Percentiles rank a stretch among this genome's conserved stretches.
Conservation (phyloP, 441 rosid genomes). For the Bruguiera hainesii region DNA sequence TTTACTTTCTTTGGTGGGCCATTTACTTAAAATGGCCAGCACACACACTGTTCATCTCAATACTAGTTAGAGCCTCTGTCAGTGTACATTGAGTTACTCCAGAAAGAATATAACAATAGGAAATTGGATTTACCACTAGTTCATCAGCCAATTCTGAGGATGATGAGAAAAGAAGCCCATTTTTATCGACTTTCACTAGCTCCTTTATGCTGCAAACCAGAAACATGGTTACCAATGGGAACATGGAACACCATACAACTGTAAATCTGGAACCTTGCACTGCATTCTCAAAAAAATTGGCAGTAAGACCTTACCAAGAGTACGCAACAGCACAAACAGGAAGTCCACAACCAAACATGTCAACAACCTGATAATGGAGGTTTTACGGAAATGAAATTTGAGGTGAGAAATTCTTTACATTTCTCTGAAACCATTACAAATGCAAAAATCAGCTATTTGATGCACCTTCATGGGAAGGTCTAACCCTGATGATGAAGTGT, state of each 20-base stretch:
- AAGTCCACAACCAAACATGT: slow-evolving; percentile 99
- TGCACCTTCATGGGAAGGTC: slow-evolving; percentile 98
- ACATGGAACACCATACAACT: slow-evolving; percentile 5
- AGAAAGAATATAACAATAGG: not conserved
- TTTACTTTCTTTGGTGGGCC: not conserved
- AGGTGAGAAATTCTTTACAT: not conserved
- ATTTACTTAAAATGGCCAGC: not conserved
- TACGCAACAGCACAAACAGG: slow-evolving; percentile 96
- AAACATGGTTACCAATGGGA: slow-evolving; percentile 6
- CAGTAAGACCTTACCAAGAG: slow-evolving; percentile 58
- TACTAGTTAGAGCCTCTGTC: no score
- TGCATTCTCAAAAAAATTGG: slow-evolving; percentile 1
- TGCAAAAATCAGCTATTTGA: not conserved
- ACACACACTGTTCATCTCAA: no score
- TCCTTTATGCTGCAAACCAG: slow-evolving; percentile 67
- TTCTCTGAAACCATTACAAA: not conserved
- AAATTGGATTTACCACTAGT: slow-evolving; percentile 48
- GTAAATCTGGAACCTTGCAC: slow-evolving; percentile 1
- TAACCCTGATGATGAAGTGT: slow-evolving; percentile 96
- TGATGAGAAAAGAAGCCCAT: slow-evolving; percentile 91
- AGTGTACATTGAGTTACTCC: not conserved
- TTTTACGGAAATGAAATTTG: not conserved
- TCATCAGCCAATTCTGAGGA: slow-evolving; percentile 90
- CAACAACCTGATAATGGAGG: slow-evolving; percentile 62
- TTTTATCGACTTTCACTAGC: slow-evolving; percentile 72